Base-by-base conservation (phyloP, 768 basidiomycete genomes). In the Boletus reticuloceps region DNA sequence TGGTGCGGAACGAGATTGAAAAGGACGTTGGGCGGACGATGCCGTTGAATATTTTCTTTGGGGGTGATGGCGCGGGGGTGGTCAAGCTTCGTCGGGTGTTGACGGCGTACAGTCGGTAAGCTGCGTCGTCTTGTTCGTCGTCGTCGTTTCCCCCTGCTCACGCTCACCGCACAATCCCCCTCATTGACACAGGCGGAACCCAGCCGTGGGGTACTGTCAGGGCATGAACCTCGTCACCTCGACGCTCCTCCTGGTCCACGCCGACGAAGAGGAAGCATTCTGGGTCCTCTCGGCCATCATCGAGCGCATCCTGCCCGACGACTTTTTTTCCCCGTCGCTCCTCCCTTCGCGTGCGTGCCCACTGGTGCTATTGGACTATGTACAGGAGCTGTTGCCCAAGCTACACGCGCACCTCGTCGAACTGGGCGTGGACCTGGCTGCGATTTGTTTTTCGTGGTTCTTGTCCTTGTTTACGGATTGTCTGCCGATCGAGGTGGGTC, bases 361-460 rank as follows among this genome's bases (percentile, higher is more conserved):
- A 17, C 74, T 93, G 1, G 95, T 98, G 4, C 78, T 99, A 1
- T 76, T 89, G 17, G 94, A 97, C 64, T 92, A 91, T 58, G 89
- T 98, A 5, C 84, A 85, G 44, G 89, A 93, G 58, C 69, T 77
- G 42, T 76, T 83, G 8, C 94, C 94, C 0, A 88, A 84, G 69
- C 74, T 98, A 1, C 82, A 88, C 51, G 67, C 75, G 0, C 94
- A 98, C 63, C 77, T 98, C 37, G 79, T 78, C 2, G 80, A 86
- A 13, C 82, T 96, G 1, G 92, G 89, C 6, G 86, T 98, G 13
- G 95, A 99, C 66, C 79, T 99, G 3, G 86, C 87, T 4, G 94
- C 95, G 0, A 93, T 98, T 57, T 97, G 94, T 56, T 99, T 99
- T 76, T 96, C 94, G 13, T 99, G 97, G 97, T 97, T 98, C 73